Base-by-base conservation (phyloP, 495 filamentous ascomycete genomes). In the Pseudoneurospora amorphoporcata region DNA sequence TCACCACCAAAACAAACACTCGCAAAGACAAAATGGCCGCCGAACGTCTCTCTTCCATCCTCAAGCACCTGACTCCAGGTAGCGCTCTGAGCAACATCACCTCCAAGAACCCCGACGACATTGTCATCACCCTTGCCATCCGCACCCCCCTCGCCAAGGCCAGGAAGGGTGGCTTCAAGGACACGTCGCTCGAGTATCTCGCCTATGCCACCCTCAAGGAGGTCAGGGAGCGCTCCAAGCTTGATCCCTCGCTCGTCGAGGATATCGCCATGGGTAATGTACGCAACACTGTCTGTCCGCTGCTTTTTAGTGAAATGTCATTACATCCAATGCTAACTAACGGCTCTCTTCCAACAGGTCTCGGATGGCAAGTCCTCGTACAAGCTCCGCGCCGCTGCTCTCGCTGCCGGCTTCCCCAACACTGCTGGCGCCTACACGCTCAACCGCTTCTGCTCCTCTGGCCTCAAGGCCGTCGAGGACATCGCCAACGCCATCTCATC, bases 401-500 rank as follows among this genome's bases (percentile, higher is more conserved):
- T 99, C 72, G 92, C 93, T 29, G 94, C 95, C 71, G 95, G 95
- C 68, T 95, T 97, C 86, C 95, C 95, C 45, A 94, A 95, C 84
- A 97, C 95, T 17, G 86, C 91, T 65, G 87, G 88, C 72, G 92
- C 90, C 72, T 94, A 88, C 71, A 90, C 89, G 72, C 88, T 94
- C 47, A 99, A 98, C 87, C 92, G 95, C 71, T 98, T 98, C 88
- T 99, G 95, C 86, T 95, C 92, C 16, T 98, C 95, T 6, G 95
- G 95, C 17, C 90, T 99, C 41, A 94, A 97, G 80, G 94, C 95
- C 58, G 91, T 94, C 8, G 95, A 96, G 81, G 93, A 97, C 75
- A 94, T 99, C 74, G 94, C 95, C 12, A 91, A 94, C 84, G 89
- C 95, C 79, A 98, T 99, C 82, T 81, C 84, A 40, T 82, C 82